phyloP scores from a whole-genome alignment of 2,329 filamentous ascomycete species.

The Leptoxyphium fumago region DNA sequence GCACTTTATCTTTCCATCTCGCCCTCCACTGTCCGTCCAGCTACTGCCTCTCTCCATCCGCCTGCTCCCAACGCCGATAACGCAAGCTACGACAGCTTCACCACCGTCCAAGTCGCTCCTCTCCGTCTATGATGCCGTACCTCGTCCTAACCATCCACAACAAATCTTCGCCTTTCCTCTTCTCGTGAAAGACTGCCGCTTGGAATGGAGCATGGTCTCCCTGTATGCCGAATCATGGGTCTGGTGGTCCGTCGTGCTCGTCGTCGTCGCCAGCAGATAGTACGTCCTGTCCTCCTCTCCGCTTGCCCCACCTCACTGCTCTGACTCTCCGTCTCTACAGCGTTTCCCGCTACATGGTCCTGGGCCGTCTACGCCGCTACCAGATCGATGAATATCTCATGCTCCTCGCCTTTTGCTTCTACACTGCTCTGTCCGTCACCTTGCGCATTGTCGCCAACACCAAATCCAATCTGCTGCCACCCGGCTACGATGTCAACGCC shows the following conservation, averaged over 20 bases:
- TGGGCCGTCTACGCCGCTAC: constrained; percentile 34
- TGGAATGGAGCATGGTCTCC: constrained; percentile 12
- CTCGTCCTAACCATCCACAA: too few relatives aligned
- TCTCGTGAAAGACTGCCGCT: background rate
- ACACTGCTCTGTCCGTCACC: constrained; percentile 36
- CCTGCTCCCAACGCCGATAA: too few relatives aligned
- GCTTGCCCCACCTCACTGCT: background rate
- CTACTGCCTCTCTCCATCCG: too few relatives aligned
- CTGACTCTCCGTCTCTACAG: constrained; percentile 11
- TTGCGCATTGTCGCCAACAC: constrained; percentile 29
- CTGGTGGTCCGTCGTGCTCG: constrained; percentile 28
- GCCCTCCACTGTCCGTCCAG: too few relatives aligned
- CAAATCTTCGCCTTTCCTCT: background rate
- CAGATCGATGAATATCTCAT: constrained; percentile 45
- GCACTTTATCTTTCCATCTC: too few relatives aligned
- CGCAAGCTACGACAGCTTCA: too few relatives aligned
- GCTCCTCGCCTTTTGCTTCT: constrained; percentile 33
- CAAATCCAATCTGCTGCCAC: constrained; percentile 30
- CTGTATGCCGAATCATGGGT: constrained; percentile 32
- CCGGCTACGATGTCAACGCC: constrained; percentile 29
- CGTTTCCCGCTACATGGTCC: constrained; percentile 28
- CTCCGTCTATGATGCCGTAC: too few relatives aligned
- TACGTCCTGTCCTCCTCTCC: constrained; percentile 15
- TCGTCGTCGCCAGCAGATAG: constrained; percentile 28
- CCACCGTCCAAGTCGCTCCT: too few relatives aligned